Evolutionary conservation across 2,329 filamentous ascomycete genomes (phyloP).

Genomic region (Ascosphaera acerosa): DNA sequence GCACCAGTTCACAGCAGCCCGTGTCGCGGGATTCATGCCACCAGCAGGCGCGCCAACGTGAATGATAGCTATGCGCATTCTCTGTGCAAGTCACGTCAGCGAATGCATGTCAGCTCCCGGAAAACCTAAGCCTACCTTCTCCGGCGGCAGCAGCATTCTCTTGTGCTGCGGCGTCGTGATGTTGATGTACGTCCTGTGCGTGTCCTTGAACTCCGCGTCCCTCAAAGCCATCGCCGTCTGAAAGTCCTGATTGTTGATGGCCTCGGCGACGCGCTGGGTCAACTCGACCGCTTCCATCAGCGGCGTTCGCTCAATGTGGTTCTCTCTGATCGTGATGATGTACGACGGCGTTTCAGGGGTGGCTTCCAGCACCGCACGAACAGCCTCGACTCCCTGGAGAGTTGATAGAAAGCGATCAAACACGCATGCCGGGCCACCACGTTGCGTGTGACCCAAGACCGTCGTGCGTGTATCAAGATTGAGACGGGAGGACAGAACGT

Average conservation of each 20-base stretch:
- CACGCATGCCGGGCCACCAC: constrained; percentile 73
- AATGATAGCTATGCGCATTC: constrained; percentile 84
- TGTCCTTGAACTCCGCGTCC: constrained; percentile 82
- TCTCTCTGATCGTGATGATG: constrained; percentile 90
- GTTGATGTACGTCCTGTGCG: constrained; percentile 72
- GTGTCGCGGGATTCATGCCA: constrained; percentile 92
- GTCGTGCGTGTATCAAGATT: constrained; percentile 82
- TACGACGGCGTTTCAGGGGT: constrained; percentile 75
- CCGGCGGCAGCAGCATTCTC: constrained; percentile 37
- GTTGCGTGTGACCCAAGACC: constrained; percentile 88
- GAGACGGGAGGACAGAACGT: constrained; percentile 59
- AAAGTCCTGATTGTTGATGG: constrained; percentile 69
- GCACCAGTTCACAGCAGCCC: constrained; percentile 83
- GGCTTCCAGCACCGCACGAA: constrained; percentile 72
- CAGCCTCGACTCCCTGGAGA: constrained; percentile 79
- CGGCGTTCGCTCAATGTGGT: constrained; percentile 82
- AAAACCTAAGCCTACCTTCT: constrained; percentile 34
- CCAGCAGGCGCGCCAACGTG: constrained; percentile 91
- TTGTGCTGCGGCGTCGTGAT: constrained; percentile 64
- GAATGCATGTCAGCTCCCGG: not conserved
- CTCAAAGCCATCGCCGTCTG: constrained; percentile 65
- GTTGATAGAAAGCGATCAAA: constrained; percentile 89
- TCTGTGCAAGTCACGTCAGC: constrained; percentile 23
- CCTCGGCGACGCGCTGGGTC: constrained; percentile 60
- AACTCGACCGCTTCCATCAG: constrained; percentile 69